Evolutionary conservation across 208 protist genomes (phyloP), one percentile per base, ranked within the genome.

Genomic region (Blechomonas ayalai): DNA sequence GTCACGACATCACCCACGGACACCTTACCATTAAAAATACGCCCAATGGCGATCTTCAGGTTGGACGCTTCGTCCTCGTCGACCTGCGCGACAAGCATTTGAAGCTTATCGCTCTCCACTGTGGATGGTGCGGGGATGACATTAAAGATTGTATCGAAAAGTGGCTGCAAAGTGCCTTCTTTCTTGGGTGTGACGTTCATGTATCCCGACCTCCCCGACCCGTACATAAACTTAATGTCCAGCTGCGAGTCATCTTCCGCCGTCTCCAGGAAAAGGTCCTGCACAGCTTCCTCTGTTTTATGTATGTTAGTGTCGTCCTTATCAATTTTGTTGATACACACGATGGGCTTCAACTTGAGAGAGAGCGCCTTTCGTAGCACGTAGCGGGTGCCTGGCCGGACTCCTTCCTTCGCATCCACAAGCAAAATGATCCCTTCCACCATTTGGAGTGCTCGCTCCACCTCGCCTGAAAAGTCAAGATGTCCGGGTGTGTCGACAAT

Each of bases 241-340:
- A 99, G 69, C 74, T 98, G 96, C 18, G 71, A 75, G 26, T 98
- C 96, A 41, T 85, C 82, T 15, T 95, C 84, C 15, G 87, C 94
- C 6, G 96, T 83, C 32, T 92, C 81, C 7, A 96, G 71, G 44
- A 99, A 98, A 6, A 99, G 74, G 49, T 98, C 96, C 47, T 98
- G 92, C 7, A 99, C 63, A 24, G 95, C 90, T 52, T 89, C 73
- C 44, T 97, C 91, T 2, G 96, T 96, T 57, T 93, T 83, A 20
- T 64, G 71, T 54, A 97, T 93, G 47, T 76, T 63, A 15, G 75
- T 63, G 41, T 90, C 84, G 28, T 96, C 88, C 60, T 93, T 90
- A 68, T 98, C 96, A 48, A 98, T 94, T 59, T 99, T 99, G 67
- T 99, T 99, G 20, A 99, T 48, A 26, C 98, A 96, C 9, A 99